phyloP scores from a whole-genome alignment of 306 rosid species.

The Purshia tridentata region DNA sequence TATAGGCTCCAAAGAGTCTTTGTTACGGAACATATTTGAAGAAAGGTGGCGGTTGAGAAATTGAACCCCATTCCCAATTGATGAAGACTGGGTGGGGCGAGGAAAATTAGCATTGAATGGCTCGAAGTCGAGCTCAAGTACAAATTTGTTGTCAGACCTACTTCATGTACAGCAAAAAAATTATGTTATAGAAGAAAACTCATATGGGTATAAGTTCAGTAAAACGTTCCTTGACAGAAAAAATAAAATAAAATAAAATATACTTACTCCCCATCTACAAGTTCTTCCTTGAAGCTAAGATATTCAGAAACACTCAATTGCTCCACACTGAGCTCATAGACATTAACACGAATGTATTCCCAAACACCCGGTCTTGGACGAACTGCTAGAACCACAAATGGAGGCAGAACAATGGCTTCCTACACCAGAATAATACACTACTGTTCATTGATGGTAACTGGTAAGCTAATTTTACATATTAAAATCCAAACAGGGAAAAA shows the following conservation, averaged over 20 bases:
- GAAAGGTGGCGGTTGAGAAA: constrained; percentile 90
- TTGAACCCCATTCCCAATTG: constrained; percentile 84
- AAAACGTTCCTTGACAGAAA: neutral
- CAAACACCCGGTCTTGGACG: constrained; percentile 95
- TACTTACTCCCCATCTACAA: constrained; percentile 65
- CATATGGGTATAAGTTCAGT: neutral
- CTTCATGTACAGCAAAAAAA: neutral
- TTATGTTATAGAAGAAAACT: constrained; percentile 1
- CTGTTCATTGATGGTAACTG: neutral
- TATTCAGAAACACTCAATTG: constrained; percentile 80
- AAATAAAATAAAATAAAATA: neutral
- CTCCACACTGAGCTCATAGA: constrained; percentile 77
- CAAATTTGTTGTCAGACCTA: constrained; percentile 41
- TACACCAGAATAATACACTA: constrained; percentile 23
- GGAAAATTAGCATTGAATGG: constrained; percentile 89
- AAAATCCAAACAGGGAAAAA: neutral
- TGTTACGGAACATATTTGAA: constrained; percentile 63
- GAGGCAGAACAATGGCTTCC: constrained; percentile 88
- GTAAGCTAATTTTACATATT: neutral
- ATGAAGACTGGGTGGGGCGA: constrained; percentile 68
- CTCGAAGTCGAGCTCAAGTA: constrained; percentile 86
- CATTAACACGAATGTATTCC: constrained; percentile 84
- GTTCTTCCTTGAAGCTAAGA: constrained; percentile 84
- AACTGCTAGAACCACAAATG: constrained; percentile 86
- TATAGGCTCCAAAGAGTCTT: constrained; percentile 68